Evolutionary conservation across 352 stramenopile species (phyloP).

Genomic region (Phytophthora cryptogea): DNA sequence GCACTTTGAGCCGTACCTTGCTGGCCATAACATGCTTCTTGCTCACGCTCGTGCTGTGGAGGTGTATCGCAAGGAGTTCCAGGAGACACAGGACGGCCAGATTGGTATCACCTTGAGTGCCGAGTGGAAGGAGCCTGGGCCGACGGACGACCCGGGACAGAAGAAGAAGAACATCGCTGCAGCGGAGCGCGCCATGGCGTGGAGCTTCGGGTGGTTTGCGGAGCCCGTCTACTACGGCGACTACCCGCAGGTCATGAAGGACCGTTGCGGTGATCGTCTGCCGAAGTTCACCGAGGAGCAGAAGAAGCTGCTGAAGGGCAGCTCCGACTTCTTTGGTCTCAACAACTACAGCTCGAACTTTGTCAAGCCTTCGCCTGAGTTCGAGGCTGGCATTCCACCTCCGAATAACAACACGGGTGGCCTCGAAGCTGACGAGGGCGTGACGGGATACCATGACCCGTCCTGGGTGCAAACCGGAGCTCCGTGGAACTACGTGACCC

Average conservation of each 20-base stretch:
- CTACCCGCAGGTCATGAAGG: slow-evolving; percentile 91
- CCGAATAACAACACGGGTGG: slow-evolving; percentile 36
- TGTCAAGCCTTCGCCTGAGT: slow-evolving; percentile 40
- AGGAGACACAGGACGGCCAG: slow-evolving; percentile 53
- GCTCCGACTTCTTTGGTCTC: slow-evolving; percentile 92
- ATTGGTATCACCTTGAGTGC: slow-evolving; percentile 92
- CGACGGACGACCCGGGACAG: slow-evolving; percentile 42
- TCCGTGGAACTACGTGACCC: slow-evolving; percentile 72
- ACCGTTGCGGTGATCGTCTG: slow-evolving; percentile 77
- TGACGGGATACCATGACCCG: slow-evolving; percentile 36
- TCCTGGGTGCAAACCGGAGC: slow-evolving; percentile 74
- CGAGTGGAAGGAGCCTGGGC: slow-evolving; percentile 86
- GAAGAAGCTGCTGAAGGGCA: slow-evolving; percentile 76
- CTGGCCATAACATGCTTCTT: slow-evolving; percentile 86
- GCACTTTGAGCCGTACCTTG: slow-evolving; percentile 81
- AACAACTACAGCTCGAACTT: slow-evolving; percentile 92
- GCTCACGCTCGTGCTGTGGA: slow-evolving; percentile 82
- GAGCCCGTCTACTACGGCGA: slow-evolving; percentile 92
- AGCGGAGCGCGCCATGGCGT: slow-evolving; percentile 78
- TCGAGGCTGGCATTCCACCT: slow-evolving; percentile 23
- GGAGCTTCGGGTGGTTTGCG: slow-evolving; percentile 89
- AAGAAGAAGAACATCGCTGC: slow-evolving; percentile 65
- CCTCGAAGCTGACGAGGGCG: slow-evolving; percentile 42
- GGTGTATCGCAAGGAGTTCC: slow-evolving; percentile 87
- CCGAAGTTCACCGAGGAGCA: slow-evolving; percentile 89